Conservation (phyloP, 306 rosid genomes). For the Cucurbita moschata region DNA sequence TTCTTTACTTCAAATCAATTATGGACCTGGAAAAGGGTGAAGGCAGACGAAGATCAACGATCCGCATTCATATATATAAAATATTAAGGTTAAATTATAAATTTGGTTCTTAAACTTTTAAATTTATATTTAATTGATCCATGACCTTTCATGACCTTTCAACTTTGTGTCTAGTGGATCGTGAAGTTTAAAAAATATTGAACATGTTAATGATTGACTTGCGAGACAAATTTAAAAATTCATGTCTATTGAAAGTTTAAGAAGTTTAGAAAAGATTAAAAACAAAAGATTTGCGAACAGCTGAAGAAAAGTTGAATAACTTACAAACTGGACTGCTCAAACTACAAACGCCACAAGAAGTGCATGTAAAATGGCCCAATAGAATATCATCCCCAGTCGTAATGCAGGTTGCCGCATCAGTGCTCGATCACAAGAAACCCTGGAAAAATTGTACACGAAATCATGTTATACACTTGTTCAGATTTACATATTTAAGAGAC, state of each 20-base stretch:
- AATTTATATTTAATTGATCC: no score
- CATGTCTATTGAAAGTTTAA: no score
- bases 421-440: conserved; percentile 95
- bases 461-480: conserved; percentile 7
- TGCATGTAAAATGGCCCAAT: conserved; percentile 80
- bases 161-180: no score
- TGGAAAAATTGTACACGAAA: conserved; percentile 17
- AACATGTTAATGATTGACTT: no score
- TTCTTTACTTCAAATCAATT: conserved; percentile 4
- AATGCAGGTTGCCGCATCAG: conserved; percentile 79
- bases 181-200: no score
- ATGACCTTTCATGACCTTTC: no score
- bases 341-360: conserved; percentile 71
- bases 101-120: no score
- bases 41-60: background rate
- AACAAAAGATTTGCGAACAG: conserved; percentile 1
- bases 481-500: background rate
- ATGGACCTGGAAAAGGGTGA: conserved; percentile 19
- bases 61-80: background rate
- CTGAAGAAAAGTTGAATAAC: conserved; percentile 7
- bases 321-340: conserved; percentile 29
- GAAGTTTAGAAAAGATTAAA: no score
- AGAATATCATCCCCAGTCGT: conserved; percentile 73
- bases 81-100: no score
- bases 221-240: no score